Conservation (phyloP, 305 asterid genomes). For the Fraxinus dipetala region DNA sequence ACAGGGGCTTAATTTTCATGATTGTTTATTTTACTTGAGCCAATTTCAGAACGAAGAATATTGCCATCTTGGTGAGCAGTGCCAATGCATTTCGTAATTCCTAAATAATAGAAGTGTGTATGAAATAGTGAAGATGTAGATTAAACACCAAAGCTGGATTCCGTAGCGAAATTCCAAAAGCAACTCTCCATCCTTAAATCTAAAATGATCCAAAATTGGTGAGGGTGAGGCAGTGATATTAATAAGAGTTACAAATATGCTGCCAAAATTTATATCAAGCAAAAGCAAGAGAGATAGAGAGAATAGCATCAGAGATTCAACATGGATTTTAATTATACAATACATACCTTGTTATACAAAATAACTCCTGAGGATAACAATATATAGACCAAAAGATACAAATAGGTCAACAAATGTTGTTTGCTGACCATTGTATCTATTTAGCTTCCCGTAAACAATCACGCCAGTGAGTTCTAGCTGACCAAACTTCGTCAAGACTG, state of each 20-base stretch:
- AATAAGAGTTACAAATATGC: background rate
- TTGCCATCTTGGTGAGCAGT: background rate
- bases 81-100: background rate
- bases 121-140: background rate
- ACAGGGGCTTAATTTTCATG: background rate
- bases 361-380: conserved; percentile 89
- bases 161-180: conserved; percentile 2
- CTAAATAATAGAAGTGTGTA: background rate
- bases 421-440: conserved; percentile 65
- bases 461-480: conserved; percentile 31
- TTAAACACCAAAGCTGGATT: background rate
- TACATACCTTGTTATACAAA: conserved; percentile 86
- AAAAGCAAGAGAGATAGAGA: conserved; percentile 1
- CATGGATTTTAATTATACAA: background rate
- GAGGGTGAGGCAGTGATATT: background rate
- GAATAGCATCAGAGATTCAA: background rate
- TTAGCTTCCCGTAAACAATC: conserved; percentile 31
- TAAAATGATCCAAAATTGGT: background rate
- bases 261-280: conserved; percentile 13
- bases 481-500: conserved; percentile 17
- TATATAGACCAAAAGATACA: conserved; percentile 75
- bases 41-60: background rate
- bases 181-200: background rate
- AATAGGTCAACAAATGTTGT: conserved; percentile 78
- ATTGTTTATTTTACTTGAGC: background rate